Evolutionary conservation across 306 rosid species (phyloP).

Genomic region (Potentilla sterilis): DNA sequence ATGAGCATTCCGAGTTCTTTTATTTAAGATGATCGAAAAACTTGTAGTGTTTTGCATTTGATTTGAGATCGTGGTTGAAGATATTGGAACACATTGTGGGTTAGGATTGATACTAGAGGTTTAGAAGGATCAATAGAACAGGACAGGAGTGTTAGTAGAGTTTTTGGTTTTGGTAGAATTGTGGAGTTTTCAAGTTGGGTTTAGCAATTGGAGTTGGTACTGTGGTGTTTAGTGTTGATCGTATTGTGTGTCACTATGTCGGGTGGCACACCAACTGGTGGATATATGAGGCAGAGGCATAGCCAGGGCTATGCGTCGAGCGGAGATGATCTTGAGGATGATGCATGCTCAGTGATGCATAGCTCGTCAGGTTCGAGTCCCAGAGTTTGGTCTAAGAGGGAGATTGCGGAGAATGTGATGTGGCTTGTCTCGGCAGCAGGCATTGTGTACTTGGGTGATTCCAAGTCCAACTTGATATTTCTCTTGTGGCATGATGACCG

Average conservation of each 20-base stretch:
- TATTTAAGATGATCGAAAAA: slow-evolving; percentile 22
- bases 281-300: slow-evolving; percentile 90
- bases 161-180: not conserved
- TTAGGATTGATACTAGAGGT: slow-evolving; percentile 19
- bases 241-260: slow-evolving; percentile 56
- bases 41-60: slow-evolving; percentile 2
- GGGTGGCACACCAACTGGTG: slow-evolving; percentile 85
- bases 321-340: slow-evolving; percentile 96
- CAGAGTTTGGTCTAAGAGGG: slow-evolving; percentile 58
- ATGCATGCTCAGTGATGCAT: slow-evolving; percentile 76
- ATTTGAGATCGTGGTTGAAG: slow-evolving; percentile 6
- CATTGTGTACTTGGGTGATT: slow-evolving; percentile 80
- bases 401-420: slow-evolving; percentile 66
- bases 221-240: slow-evolving; percentile 14
- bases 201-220: slow-evolving; percentile 29
- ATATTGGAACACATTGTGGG: slow-evolving; percentile 25
- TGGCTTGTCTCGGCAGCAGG: slow-evolving; percentile 92
- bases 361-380: slow-evolving; percentile 41
- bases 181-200: slow-evolving; percentile 4
- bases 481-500: slow-evolving; percentile 80
- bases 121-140: not conserved
- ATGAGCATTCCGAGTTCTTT: slow-evolving; percentile 29
- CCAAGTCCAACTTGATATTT: slow-evolving; percentile 68
- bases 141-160: not conserved
- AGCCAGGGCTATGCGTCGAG: slow-evolving; percentile 93